These are phyloP conservation scores for Pestalotiopsis fici DNA, from an alignment of 2,329 filamentous ascomycete species.

Conservation along the genomic window DNA sequence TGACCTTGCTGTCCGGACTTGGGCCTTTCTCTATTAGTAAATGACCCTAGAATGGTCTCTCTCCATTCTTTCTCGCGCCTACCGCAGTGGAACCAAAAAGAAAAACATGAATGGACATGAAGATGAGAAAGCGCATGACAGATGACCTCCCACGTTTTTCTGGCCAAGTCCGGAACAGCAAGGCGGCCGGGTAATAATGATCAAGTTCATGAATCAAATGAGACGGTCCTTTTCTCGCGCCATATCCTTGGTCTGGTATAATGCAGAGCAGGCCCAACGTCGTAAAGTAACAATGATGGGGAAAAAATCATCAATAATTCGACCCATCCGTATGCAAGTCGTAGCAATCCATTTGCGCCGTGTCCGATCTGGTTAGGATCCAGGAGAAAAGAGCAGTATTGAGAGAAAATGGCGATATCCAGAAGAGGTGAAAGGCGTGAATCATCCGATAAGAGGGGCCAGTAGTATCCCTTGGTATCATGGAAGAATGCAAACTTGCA, in stretches of 20 bases:
- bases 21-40: constrained; percentile 37
- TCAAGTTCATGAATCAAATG: constrained; percentile 24
- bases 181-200: constrained; percentile 29
- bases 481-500: constrained; percentile 34
- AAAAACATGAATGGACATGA: constrained; percentile 18
- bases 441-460: constrained; percentile 8
- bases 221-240: constrained; percentile 28
- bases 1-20: constrained; percentile 56
- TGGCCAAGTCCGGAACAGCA: constrained; percentile 41
- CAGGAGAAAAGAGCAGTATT: constrained; percentile 18
- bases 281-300: constrained; percentile 22
- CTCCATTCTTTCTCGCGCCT: constrained; percentile 27
- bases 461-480: constrained; percentile 20
- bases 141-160: constrained; percentile 23
- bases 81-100: constrained; percentile 28
- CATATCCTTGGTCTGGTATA: constrained; percentile 28
- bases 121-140: constrained; percentile 14
- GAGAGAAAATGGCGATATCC: constrained; percentile 15
- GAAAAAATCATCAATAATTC: constrained; percentile 28
- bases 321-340: constrained; percentile 32
- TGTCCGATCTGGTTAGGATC: constrained; percentile 29
- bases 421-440: constrained; percentile 10
- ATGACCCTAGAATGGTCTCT: constrained; percentile 27
- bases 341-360: constrained; percentile 30
- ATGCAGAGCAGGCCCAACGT: constrained; percentile 24